A percentile compares a stretch with the other conserved stretches of the same genome.
phyloP scores from a whole-genome alignment of 2,329 filamentous ascomycete species.

The Cercospora canescens region DNA sequence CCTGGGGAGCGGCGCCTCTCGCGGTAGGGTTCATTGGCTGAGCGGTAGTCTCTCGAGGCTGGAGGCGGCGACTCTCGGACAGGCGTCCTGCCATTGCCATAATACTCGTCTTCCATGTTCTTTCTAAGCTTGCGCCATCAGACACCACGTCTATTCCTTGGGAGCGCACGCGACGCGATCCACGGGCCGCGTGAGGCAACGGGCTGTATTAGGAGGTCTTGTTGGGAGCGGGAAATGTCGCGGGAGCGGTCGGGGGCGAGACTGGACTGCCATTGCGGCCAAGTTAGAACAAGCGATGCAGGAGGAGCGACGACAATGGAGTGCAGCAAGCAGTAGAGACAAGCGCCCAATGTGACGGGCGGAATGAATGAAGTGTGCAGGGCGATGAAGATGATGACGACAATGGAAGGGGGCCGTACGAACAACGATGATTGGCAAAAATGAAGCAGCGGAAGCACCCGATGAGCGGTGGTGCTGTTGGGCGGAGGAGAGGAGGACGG shows the following conservation, averaged over 20 bases:
- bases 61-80: constrained; percentile 16
- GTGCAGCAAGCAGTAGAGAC: constrained; percentile 4
- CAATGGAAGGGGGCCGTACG: constrained; percentile 27
- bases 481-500: constrained; percentile 1
- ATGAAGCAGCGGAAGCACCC: not conserved
- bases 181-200: not conserved
- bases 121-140: not conserved
- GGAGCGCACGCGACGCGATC: not conserved
- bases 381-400: constrained; percentile 8
- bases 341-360: constrained; percentile 4
- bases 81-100: constrained; percentile 18
- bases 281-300: constrained; percentile 9
- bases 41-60: constrained; percentile 27
- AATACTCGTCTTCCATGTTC: constrained; percentile 24
- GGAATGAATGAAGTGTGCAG: not conserved
- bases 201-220: not conserved
- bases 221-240: not conserved
- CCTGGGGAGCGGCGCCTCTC: constrained; percentile 32
- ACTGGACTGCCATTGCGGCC: constrained; percentile 9
- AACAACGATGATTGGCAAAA: constrained; percentile 33
- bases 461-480: constrained; percentile 3
- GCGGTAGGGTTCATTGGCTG: constrained; percentile 29
- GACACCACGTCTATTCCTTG: not conserved
- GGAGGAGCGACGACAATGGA: constrained; percentile 4
- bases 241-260: not conserved